Evolutionary conservation across 257 asterid genomes (phyloP), one percentile per base, ranked within the genome.

Genomic region (Cynanchum wilfordii): DNA sequence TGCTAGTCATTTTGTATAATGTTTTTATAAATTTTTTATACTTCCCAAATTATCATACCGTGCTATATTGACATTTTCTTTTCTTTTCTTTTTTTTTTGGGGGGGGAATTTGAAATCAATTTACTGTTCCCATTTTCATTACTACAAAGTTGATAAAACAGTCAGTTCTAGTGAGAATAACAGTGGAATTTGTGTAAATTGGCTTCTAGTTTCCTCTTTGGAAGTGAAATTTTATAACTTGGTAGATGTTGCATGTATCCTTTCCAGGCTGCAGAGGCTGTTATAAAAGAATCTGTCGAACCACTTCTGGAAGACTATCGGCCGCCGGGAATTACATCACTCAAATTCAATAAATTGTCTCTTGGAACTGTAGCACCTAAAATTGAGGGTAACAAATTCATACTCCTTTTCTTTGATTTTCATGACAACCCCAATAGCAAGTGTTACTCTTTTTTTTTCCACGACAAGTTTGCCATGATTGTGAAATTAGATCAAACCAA

Each of bases 331-430:
- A 94, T 94, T 69, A 83, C 92, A 22, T 88, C 96, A 38, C 80
- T 94, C 86, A 91, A 91, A 79, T 94, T 94, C 87, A 88, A 89
- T 85, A 94, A 91, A 84, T 79, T 94, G 68, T 87, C 99, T 69
- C 94, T 94, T 69, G 99, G 99, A 79, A 91, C 95, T 50, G 99
- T 94, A 87, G 96, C 99, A 75, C 99, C 99, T 40, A 94, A 94
- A 81, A 91, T 94, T 80, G 99, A 94, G 89, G 99, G 99, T 94
- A 81, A 70, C 38, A 30, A 40, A 24, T 71, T 33, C 20, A 1
- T 15, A 44, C 10, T 51, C 52, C 36, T 5, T 29, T 54, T 52
- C 55, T 42, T 29, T 42, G n/a, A 30, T 22, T 55, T 57, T 42
- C 76, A 70, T 42, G 66, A 11, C 44, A n/a, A 13, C 68, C 54